phyloP scores from a whole-genome alignment of 2,329 filamentous ascomycete genomes.

The Phyllosticta ampelicida region DNA sequence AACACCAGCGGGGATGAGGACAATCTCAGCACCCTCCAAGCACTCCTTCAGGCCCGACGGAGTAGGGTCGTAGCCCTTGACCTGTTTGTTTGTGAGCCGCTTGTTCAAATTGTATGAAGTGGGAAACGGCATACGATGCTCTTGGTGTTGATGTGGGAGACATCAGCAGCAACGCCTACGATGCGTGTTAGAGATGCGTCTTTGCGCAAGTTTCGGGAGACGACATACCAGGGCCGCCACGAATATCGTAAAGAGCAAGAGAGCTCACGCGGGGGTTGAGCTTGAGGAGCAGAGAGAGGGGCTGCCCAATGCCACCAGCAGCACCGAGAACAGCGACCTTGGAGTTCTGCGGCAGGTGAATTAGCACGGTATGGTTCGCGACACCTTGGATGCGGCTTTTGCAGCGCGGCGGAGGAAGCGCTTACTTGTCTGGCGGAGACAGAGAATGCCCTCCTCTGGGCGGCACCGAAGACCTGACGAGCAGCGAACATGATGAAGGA shows the following conservation, averaged over 20 bases:
- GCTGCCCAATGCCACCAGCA: slow-evolving; percentile 95
- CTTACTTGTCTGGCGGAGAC: slow-evolving; percentile 42
- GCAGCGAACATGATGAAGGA: slow-evolving; percentile 59
- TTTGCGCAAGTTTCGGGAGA: neutral
- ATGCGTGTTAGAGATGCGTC: neutral
- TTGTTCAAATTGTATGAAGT: slow-evolving; percentile 1
- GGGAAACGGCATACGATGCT: slow-evolving; percentile 44
- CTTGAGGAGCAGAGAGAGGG: slow-evolving; percentile 95
- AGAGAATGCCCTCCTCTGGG: slow-evolving; percentile 43
- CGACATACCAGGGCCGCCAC: slow-evolving; percentile 73
- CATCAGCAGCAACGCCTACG: slow-evolving; percentile 89
- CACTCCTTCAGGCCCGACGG: slow-evolving; percentile 63
- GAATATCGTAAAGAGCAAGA: slow-evolving; percentile 96
- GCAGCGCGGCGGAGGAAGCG: slow-evolving; percentile 10
- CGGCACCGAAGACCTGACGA: slow-evolving; percentile 40
- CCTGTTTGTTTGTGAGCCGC: slow-evolving; percentile 30
- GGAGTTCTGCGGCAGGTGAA: slow-evolving; percentile 54
- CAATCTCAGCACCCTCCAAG: slow-evolving; percentile 81
- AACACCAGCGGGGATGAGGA: slow-evolving; percentile 96
- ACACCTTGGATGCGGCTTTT: slow-evolving; percentile 6
- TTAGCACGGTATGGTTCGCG: neutral
- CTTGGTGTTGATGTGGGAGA: slow-evolving; percentile 99
- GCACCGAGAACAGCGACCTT: slow-evolving; percentile 98
- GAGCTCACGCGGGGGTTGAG: slow-evolving; percentile 90
- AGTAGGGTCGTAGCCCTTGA: slow-evolving; percentile 78